Percentiles rank a stretch among this genome's conserved stretches.
These are phyloP conservation scores for Rhizopogon roseolus DNA, from an alignment of 768 basidiomycete genomes.

Conservation along the genomic window DNA sequence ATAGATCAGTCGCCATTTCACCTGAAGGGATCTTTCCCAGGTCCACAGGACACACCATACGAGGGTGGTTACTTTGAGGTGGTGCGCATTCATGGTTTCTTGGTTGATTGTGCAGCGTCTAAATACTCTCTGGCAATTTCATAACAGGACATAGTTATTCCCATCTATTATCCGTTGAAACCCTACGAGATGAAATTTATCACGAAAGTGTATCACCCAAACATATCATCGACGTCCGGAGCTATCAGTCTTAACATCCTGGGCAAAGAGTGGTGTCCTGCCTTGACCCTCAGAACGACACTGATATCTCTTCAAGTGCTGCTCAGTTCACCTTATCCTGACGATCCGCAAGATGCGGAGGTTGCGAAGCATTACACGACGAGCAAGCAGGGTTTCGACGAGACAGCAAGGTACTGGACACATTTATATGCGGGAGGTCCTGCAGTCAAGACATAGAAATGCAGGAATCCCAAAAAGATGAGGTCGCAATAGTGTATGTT, in stretches of 20 bases:
- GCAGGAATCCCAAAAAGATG: no score
- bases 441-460: conserved; percentile 26
- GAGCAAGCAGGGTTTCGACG: conserved; percentile 80
- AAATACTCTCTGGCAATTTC: no score
- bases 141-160: conserved; percentile 83
- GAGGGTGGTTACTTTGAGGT: conserved; percentile 89
- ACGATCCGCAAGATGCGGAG: conserved; percentile 96
- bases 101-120: conserved; percentile 4
- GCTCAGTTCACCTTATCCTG: conserved; percentile 90
- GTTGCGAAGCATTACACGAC: conserved; percentile 97
- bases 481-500: no score
- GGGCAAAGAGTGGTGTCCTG: conserved; percentile 91
- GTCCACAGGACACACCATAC: conserved; percentile 91
- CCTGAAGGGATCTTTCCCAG: conserved; percentile 85
- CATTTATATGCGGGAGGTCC: conserved; percentile 85
- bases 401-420: conserved; percentile 93
- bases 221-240: conserved; percentile 89
- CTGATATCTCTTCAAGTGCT: conserved; percentile 92
- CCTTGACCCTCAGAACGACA: conserved; percentile 93
- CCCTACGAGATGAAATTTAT: conserved; percentile 99
- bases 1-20: conserved; percentile 89
- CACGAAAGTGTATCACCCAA: conserved; percentile 95
- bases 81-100: conserved; percentile 40
- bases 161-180: conserved; percentile 89
- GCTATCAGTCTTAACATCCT: conserved; percentile 89